These are phyloP conservation scores for Termitomyces sp. DNA, from an alignment of 768 basidiomycete species.

Conservation along the genomic window DNA sequence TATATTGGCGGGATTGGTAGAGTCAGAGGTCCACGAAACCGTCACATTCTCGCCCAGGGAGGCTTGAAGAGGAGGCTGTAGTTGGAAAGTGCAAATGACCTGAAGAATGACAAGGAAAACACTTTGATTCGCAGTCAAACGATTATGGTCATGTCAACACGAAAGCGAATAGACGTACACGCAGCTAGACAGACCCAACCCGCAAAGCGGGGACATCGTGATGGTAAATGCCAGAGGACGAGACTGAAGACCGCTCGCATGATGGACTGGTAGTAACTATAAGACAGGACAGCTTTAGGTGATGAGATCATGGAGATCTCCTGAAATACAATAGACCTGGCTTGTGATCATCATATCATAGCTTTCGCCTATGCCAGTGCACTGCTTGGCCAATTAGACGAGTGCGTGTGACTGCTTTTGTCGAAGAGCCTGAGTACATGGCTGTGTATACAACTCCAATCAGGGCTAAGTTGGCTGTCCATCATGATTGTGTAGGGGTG, in stretches of 20 bases:
- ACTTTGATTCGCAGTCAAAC: not conserved
- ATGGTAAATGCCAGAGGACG: not conserved
- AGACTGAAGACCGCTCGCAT: not conserved
- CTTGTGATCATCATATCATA: not conserved
- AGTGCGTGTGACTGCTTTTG: too few species aligned
- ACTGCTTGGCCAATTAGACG: not conserved
- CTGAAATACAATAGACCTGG: not conserved
- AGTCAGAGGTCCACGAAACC: not conserved
- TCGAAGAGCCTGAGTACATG: not conserved
- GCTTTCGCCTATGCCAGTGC: not conserved
- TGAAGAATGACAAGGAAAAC: not conserved
- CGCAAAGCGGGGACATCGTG: not conserved
- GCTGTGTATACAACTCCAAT: not conserved
- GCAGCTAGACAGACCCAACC: not conserved
- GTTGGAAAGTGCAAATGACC: not conserved
- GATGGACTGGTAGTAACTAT: not conserved
- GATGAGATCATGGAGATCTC: not conserved
- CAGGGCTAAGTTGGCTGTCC: not conserved
- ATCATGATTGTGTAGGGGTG: not conserved
- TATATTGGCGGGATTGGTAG: not conserved
- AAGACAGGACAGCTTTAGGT: not conserved
- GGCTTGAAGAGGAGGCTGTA: not conserved
- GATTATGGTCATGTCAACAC: not conserved
- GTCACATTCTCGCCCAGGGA: accelerated
- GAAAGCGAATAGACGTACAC: not conserved